These are phyloP conservation scores for Friedmanniomyces endolithicus DNA, from an alignment of 495 filamentous ascomycete species.

Conservation along the genomic window DNA sequence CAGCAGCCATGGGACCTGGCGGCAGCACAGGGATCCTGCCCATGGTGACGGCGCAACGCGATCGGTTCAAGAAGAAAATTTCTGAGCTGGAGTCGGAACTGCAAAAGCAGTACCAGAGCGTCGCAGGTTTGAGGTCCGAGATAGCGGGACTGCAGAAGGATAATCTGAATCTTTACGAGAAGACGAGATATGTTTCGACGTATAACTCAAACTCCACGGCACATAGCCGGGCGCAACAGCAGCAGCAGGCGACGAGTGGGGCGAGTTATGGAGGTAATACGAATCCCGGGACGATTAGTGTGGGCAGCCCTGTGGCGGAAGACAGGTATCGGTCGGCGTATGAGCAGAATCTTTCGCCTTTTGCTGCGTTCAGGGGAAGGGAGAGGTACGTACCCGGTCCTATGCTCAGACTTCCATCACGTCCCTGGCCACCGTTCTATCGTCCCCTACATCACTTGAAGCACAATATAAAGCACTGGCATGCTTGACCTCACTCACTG, in stretches of 20 bases:
- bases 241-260: constrained; percentile 26
- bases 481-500: neutral
- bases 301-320: constrained; percentile 30
- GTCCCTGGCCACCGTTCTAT: neutral
- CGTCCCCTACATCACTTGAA: too few relatives aligned
- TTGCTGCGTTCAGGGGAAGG: constrained; percentile 83
- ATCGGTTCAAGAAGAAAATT: constrained; percentile 96
- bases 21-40: constrained; percentile 85
- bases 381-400: constrained; percentile 40
- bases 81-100: constrained; percentile 82
- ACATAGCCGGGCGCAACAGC: neutral
- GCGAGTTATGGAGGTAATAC: constrained; percentile 60
- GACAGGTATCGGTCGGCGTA: constrained; percentile 90
- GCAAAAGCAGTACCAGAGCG: constrained; percentile 63
- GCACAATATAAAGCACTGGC: too few relatives aligned
- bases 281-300: constrained; percentile 58
- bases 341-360: constrained; percentile 87
- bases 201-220: constrained; percentile 55
- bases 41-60: constrained; percentile 95
- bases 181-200: constrained; percentile 88
- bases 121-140: constrained; percentile 81
- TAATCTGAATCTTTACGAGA: constrained; percentile 94
- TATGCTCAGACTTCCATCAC: neutral
- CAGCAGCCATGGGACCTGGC: constrained; percentile 53
- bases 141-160: constrained; percentile 88